Conservation (phyloP, 2,329 filamentous ascomycete genomes). For the Hypoxylon sp. region DNA sequence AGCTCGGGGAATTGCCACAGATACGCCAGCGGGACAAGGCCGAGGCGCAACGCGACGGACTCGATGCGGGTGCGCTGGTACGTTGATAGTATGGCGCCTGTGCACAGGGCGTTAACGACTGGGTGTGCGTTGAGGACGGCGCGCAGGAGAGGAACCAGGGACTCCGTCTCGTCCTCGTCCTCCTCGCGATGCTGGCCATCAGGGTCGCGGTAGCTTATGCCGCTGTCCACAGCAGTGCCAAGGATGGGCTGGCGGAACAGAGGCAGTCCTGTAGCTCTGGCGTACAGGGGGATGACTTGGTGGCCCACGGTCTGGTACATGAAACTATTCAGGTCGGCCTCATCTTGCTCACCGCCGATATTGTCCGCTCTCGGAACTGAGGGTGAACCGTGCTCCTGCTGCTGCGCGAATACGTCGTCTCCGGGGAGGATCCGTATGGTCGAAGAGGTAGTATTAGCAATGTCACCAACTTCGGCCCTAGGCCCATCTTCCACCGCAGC, state of each 20-base stretch:
- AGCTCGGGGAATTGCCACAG: slow-evolving; percentile 92
- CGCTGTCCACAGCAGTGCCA: slow-evolving; percentile 78
- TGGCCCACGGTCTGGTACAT: slow-evolving; percentile 99
- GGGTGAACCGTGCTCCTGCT: slow-evolving; percentile 34
- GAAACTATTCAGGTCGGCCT: slow-evolving; percentile 90
- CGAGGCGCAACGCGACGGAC: slow-evolving; percentile 87
- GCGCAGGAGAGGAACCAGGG: slow-evolving; percentile 80
- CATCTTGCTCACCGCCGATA: slow-evolving; percentile 59
- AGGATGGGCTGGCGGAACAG: slow-evolving; percentile 85
- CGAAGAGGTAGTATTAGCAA: slow-evolving; percentile 23
- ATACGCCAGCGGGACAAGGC: slow-evolving; percentile 85
- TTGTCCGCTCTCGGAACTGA: slow-evolving; percentile 17
- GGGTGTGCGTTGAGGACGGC: slow-evolving; percentile 79
- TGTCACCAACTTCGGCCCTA: slow-evolving; percentile 22
- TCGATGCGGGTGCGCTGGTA: slow-evolving; percentile 98
- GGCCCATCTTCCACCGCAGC: slow-evolving; percentile 19
- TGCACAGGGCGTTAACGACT: slow-evolving; percentile 86
- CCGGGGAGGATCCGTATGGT: slow-evolving; percentile 34
- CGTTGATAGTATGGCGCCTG: slow-evolving; percentile 92
- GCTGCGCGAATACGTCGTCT: slow-evolving; percentile 26
- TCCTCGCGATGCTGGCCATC: slow-evolving; percentile 28
- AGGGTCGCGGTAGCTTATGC: slow-evolving; percentile 74
- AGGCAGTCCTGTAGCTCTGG: slow-evolving; percentile 81
- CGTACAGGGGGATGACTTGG: slow-evolving; percentile 86
- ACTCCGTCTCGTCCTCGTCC: slow-evolving; percentile 87